These are phyloP conservation scores for Xylariaceae sp. DNA, from an alignment of 2,329 filamentous ascomycete species.

Conservation along the genomic window DNA sequence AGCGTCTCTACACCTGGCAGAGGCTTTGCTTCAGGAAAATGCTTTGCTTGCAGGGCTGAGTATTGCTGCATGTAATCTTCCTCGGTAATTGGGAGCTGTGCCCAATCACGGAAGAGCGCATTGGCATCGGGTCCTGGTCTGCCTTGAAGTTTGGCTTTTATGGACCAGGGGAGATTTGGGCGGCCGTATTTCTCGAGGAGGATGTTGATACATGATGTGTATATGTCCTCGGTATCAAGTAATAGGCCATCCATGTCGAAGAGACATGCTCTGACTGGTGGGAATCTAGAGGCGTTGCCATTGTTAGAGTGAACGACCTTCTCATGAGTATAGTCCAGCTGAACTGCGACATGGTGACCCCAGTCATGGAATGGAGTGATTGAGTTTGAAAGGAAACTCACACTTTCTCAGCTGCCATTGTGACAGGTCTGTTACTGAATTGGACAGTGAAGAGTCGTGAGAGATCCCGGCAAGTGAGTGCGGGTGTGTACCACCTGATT, in stretches of 20 bases:
- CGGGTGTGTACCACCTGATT: no score
- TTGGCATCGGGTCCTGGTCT: slow-evolving; percentile 52
- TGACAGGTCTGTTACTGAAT: no score
- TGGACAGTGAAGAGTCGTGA: no score
- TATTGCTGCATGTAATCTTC: slow-evolving; percentile 63
- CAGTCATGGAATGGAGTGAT: no score
- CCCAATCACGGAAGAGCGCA: slow-evolving; percentile 69
- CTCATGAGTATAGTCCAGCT: no score
- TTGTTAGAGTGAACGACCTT: slow-evolving; percentile 16
- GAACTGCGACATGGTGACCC: no score
- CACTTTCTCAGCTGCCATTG: no score
- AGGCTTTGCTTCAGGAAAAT: slow-evolving; percentile 72
- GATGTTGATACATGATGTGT: slow-evolving; percentile 78
- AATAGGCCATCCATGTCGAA: slow-evolving; percentile 99
- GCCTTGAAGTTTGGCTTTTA: slow-evolving; percentile 81
- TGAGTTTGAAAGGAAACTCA: no score
- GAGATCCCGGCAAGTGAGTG: no score
- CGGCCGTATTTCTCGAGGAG: slow-evolving; percentile 72
- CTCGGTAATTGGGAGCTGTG: slow-evolving; percentile 70
- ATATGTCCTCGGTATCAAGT: slow-evolving; percentile 87
- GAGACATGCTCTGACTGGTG: slow-evolving; percentile 81
- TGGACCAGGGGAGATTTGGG: slow-evolving; percentile 78
- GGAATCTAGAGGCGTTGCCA: slow-evolving; percentile 51
- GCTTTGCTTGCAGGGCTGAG: slow-evolving; percentile 59
- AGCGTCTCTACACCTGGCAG: slow-evolving; percentile 74